These are phyloP conservation scores for Mikania micrantha DNA, from an alignment of 129 eudicot genomes.

Conservation along the genomic window DNA sequence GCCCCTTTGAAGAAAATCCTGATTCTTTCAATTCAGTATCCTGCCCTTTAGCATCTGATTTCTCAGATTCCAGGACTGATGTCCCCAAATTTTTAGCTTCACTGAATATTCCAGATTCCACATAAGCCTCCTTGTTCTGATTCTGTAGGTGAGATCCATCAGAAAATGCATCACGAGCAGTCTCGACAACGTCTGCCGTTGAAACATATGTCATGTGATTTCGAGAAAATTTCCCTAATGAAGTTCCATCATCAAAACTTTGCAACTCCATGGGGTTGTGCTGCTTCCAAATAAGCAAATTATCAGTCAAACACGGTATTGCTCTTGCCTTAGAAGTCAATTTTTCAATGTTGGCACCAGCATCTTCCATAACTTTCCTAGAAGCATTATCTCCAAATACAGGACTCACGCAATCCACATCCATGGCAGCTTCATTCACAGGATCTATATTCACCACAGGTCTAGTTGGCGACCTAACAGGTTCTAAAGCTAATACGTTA, in stretches of 20 bases:
- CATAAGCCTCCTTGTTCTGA: constrained; percentile 16
- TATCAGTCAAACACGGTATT: constrained; percentile 6
- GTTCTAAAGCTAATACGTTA: constrained; percentile 15
- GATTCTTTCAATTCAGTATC: constrained; percentile 11
- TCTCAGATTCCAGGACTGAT: constrained; percentile 1
- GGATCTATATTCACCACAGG: not conserved
- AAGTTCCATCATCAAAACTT: constrained; percentile 1
- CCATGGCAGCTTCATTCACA: not conserved
- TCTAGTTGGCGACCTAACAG: not conserved
- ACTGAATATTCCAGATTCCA: not conserved
- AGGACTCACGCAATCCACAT: not conserved
- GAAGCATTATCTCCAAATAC: not conserved
- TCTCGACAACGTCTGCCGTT: not conserved
- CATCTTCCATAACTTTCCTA: constrained; percentile 8
- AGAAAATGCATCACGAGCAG: not conserved
- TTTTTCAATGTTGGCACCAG: not conserved
- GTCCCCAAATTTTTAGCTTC: constrained; percentile 11
- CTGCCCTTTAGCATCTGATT: not conserved
- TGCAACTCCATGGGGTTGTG: not conserved
- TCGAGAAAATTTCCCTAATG: not conserved
- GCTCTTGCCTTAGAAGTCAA: not conserved
- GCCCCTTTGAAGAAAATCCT: not conserved
- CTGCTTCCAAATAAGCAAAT: not conserved
- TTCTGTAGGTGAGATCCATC: not conserved
- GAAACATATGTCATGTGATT: not conserved